These are phyloP conservation scores for Lepraria neglecta DNA, from an alignment of 495 filamentous ascomycete genomes.

Conservation along the genomic window DNA sequence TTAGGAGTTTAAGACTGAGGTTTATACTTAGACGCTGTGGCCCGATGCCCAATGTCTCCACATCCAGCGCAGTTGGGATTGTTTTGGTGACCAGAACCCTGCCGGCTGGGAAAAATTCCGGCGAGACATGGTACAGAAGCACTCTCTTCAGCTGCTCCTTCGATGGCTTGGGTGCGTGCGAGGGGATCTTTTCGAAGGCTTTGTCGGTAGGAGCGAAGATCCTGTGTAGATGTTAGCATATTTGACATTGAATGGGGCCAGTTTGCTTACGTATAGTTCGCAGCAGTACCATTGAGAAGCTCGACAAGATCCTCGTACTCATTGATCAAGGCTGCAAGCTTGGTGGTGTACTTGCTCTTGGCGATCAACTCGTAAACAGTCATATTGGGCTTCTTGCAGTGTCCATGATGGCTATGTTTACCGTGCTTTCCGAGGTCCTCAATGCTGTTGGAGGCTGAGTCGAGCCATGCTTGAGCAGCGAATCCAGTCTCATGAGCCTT, in stretches of 20 bases:
- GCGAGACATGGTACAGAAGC: conserved; percentile 64
- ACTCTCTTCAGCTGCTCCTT: conserved; percentile 60
- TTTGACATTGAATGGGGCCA: too few species aligned
- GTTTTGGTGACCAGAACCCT: conserved; percentile 58
- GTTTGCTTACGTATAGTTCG: conserved; percentile 44
- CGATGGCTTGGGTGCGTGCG: conserved; percentile 45
- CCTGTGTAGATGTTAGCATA: background rate
- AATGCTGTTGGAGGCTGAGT: conserved; percentile 28
- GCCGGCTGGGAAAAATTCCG: conserved; percentile 53
- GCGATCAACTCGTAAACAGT: conserved; percentile 74
- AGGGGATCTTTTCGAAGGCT: conserved; percentile 63
- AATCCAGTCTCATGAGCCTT: conserved; percentile 37
- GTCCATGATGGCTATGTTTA: conserved; percentile 25
- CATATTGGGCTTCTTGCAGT: conserved; percentile 44
- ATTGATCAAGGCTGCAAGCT: conserved; percentile 65
- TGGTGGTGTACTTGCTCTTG: conserved; percentile 65
- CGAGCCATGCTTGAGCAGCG: conserved; percentile 42
- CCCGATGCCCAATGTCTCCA: conserved; percentile 47
- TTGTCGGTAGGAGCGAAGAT: conserved; percentile 72
- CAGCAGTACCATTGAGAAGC: conserved; percentile 58
- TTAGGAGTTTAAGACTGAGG: conserved; percentile 49
- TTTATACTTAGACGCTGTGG: conserved; percentile 64
- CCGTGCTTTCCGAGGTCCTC: conserved; percentile 19
- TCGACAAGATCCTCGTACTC: conserved; percentile 62
- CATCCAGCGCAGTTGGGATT: conserved; percentile 58